Evolutionary conservation across 2,329 filamentous ascomycete species (phyloP).

Genomic region (Neophaeococcomyces mojaviensis): DNA sequence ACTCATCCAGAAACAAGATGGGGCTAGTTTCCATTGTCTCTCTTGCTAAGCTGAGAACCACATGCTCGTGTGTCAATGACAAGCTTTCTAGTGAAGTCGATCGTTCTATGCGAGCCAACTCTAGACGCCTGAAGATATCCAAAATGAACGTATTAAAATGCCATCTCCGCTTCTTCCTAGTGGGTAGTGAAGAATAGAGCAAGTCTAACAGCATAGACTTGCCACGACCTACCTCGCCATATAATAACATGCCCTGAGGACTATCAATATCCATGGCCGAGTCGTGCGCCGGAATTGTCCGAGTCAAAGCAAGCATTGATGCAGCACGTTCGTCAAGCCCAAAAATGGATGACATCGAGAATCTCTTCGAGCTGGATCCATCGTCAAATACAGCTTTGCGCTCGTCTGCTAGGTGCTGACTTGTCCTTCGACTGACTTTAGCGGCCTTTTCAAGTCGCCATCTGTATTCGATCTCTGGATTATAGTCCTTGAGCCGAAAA

Average conservation of each 20-base stretch:
- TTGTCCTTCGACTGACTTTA: slow-evolving; percentile 3
- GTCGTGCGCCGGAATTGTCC: slow-evolving; percentile 63
- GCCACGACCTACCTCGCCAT: slow-evolving; percentile 74
- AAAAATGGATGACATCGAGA: slow-evolving; percentile 45
- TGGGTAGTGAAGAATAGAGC: slow-evolving; percentile 70
- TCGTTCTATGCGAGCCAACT: slow-evolving; percentile 49
- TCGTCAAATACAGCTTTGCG: slow-evolving; percentile 12
- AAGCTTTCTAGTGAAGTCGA: slow-evolving; percentile 16
- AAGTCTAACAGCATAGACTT: slow-evolving; percentile 82
- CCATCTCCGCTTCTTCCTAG: slow-evolving; percentile 64
- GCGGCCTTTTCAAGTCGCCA: slow-evolving; percentile 51
- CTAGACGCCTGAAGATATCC: slow-evolving; percentile 64
- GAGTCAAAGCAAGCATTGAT: slow-evolving; percentile 55
- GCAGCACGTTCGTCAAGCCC: slow-evolving; percentile 41
- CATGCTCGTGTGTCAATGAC: slow-evolving; percentile 50
- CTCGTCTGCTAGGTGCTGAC: slow-evolving; percentile 2
- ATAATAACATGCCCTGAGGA: slow-evolving; percentile 66
- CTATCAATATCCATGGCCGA: slow-evolving; percentile 64
- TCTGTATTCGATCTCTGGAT: slow-evolving; percentile 62
- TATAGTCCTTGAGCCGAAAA: slow-evolving; percentile 67
- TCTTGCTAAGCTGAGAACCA: slow-evolving; percentile 64
- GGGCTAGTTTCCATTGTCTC: slow-evolving; percentile 68
- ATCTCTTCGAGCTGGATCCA: slow-evolving; percentile 35
- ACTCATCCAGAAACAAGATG: slow-evolving; percentile 74
- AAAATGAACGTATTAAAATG: slow-evolving; percentile 87